Evolutionary conservation across 164 flowering plant species (phyloP), one percentile per base, ranked within the genome.

Genomic region (Pachysandra terminalis): DNA sequence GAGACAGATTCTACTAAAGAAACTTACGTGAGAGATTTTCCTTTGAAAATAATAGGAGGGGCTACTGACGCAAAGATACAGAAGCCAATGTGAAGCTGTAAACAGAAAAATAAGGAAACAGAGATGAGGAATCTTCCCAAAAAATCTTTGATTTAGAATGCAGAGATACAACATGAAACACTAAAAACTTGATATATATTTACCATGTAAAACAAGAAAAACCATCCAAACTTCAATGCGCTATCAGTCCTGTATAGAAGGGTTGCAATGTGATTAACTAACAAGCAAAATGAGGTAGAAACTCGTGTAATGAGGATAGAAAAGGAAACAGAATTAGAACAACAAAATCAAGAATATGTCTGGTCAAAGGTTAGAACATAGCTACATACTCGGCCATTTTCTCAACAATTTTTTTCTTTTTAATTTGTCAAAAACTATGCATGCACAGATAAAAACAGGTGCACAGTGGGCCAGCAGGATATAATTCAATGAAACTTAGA

Each of bases 211-310:
- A 69, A 68, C 70, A 94, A 68, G 87, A 94, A 91, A 75, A 91
- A 94, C 96, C 90, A 85, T 1, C 90, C 85, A 77, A 88, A 91
- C 77, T 85, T 94, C 75, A 94, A 64, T 37, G 97, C 97, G 70
- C 97, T 91, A 22, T 94, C 98, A 51, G 87, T 91, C 86, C 98
- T 94, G 98, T n/a, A n/a, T n/a, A n/a, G n/a, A 73, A 40, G 26
- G 41, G 23, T 10, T 19, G 68, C 12, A 12, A 53, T 40, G 65
- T n/a, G 23, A 37, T 28, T 56, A 61, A 24, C 32, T 41, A 40
- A 53, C 21, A 58, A 23, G 17, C 15, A 23, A 22, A 22, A 15
- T 4, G 24, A 35, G 9, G 15, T 16, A 32, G 3, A 40, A 56
- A 0, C 49, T 16, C 17, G 23, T 40, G 15, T 22, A 15, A 51